Evolutionary conservation across 768 basidiomycete genomes (phyloP), one percentile per base, ranked within the genome.

Genomic region (Pulveroboletus sp.): DNA sequence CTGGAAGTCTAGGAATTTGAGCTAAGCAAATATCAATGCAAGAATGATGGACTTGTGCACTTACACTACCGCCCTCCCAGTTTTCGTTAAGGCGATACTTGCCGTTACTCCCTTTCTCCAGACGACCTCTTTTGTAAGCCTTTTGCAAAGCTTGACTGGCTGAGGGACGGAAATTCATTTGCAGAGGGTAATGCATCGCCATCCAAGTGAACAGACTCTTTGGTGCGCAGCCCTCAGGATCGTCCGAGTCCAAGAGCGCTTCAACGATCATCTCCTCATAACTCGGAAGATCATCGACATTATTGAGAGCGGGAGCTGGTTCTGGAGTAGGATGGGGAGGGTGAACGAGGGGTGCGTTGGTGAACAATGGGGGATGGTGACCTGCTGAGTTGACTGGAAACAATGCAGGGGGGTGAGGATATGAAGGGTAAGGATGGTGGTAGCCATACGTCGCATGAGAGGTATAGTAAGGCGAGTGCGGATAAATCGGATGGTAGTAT

Each of bases 211-310:
- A 93, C 28, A 93, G 61, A 52, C 82, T 81, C 64, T 89, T 92
- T n/a, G 91, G 91, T 7, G 83, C 83, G 48, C 80, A 79, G 15
- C 91, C 91, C 40, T 93, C 86, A 1, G 81, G 73, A 50, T 89
- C 87, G 7, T 69, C 73, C 38, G 79, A 75, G 48, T 84, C 85
- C 12, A 72, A 68, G 24, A 93, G 70, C 1, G 89, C 89, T 61
- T 88, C 86, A 10, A 85, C 86, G 15, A 93, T 87, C 91, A 93
- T 93, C 54, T 93, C 90, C 61, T 93, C 90, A 50, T 93, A 93
- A 55, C 85, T 87, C 7, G 90, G 90, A 43, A 93, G 73, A 57
- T 89, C 79, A n/a, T 76, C 77, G 0, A 65, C 47, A 26, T 48
- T 57, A 32, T 43, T 60, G 17, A 53, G 56, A 2, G 64, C 52